These are phyloP conservation scores for Alternaria sp. DNA, from an alignment of 2,329 filamentous ascomycete species.

Conservation along the genomic window DNA sequence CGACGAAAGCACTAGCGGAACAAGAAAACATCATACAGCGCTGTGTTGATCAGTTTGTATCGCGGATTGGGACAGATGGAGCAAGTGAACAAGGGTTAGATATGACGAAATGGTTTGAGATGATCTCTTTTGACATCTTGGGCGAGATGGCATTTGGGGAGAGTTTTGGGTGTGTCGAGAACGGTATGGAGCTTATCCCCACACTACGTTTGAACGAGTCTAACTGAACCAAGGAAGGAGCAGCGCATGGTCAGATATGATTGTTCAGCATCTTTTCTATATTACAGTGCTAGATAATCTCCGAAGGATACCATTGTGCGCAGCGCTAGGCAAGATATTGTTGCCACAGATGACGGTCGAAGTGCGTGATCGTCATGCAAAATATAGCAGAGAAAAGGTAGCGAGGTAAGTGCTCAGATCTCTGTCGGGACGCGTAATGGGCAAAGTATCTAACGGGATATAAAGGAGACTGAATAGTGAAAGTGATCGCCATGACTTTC, in stretches of 20 bases:
- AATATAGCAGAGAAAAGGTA: neutral
- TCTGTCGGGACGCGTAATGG: rapidly evolving
- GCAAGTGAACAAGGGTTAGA: neutral
- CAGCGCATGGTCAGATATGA: conserved; percentile 4
- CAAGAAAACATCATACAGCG: neutral
- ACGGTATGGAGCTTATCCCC: neutral
- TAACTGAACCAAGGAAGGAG: neutral
- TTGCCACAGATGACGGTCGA: neutral
- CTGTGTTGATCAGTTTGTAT: neutral
- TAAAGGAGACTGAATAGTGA: neutral
- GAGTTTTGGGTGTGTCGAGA: neutral
- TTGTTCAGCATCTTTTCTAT: neutral
- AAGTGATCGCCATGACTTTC: neutral
- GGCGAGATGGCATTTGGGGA: conserved; percentile 8
- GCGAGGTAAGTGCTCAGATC: neutral
- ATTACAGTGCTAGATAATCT: neutral
- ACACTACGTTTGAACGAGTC: neutral
- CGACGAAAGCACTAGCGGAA: neutral
- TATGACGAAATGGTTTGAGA: conserved; percentile 4
- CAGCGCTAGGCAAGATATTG: neutral
- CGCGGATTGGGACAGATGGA: neutral
- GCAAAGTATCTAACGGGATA: neutral
- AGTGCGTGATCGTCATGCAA: neutral
- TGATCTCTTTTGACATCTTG: neutral
- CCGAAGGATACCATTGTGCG: neutral